These are phyloP conservation scores for Pholiota molesta DNA, from an alignment of 768 basidiomycete species.

Conservation along the genomic window DNA sequence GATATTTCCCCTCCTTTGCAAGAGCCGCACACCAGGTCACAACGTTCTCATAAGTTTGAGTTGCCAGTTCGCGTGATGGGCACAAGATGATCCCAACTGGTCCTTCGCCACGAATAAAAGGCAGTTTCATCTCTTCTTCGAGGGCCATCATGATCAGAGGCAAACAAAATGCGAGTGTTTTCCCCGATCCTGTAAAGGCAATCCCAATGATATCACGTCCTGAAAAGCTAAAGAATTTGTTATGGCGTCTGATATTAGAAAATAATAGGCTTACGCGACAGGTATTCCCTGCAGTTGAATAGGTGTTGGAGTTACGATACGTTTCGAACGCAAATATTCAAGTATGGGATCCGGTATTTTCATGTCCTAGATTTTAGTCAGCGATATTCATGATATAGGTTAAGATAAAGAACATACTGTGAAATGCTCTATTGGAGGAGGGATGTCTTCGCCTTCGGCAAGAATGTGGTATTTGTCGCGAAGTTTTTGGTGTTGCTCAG, in stretches of 20 bases:
- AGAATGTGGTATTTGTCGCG: conserved; percentile 94
- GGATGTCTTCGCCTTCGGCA: conserved; percentile 91
- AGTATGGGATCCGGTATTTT: conserved; percentile 91
- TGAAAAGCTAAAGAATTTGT: conserved; percentile 65
- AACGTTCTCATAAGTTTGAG: conserved; percentile 96
- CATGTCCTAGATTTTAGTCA: conserved; percentile 75
- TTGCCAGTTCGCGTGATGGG: conserved; percentile 95
- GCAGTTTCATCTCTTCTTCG: conserved; percentile 90
- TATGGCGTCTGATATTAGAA: conserved; percentile 12
- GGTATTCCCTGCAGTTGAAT: conserved; percentile 98
- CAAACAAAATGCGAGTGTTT: conserved; percentile 98
- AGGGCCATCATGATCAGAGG: conserved; percentile 95
- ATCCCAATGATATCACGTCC: conserved; percentile 99
- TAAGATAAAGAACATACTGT: conserved; percentile 44
- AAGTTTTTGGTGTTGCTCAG: conserved; percentile 70
- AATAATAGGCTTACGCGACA: conserved; percentile 69
- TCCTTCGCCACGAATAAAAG: conserved; percentile 92
- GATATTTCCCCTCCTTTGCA: conserved; percentile 79
- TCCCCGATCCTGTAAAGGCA: conserved; percentile 98
- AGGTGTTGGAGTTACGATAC: conserved; percentile 87
- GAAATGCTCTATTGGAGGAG: conserved; percentile 92
- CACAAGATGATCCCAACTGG: conserved; percentile 97
- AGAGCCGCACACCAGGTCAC: conserved; percentile 84
- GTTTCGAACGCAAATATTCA: conserved; percentile 80
- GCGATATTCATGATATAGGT: neutral